Conservation (phyloP, 441 rosid species). For the Eugenia klotzschiana region DNA sequence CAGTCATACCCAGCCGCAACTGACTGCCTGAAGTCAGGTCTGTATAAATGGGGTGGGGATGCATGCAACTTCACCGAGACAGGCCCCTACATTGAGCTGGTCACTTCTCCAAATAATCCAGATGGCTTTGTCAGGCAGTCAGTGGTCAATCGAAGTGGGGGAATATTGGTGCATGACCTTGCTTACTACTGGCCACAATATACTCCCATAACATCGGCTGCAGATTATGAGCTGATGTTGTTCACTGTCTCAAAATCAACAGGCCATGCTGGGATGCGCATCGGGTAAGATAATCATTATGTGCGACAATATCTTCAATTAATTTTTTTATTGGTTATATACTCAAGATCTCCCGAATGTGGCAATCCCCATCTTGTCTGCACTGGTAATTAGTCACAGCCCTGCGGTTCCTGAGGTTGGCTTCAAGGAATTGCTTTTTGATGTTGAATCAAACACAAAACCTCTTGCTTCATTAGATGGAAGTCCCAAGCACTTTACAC, state of each 20-base stretch:
- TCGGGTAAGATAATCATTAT: conserved; percentile 38
- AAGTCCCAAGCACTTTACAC: neutral
- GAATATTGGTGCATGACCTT: conserved; percentile 66
- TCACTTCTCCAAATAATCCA: conserved; percentile 85
- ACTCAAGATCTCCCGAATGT: neutral
- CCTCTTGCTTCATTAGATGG: neutral
- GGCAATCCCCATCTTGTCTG: neutral
- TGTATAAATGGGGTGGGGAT: conserved; percentile 83
- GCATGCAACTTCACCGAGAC: conserved; percentile 35
- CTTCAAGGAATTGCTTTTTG: neutral
- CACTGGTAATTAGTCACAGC: neutral
- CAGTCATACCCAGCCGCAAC: conserved; percentile 76
- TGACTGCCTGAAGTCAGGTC: conserved; percentile 63
- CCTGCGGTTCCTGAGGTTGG: neutral
- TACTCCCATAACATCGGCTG: conserved; percentile 51
- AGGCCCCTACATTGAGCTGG: conserved; percentile 71
- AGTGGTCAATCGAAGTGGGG: conserved; percentile 52
- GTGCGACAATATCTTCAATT: neutral
- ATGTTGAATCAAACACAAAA: neutral
- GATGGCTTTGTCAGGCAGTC: conserved; percentile 58
- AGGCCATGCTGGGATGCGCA: conserved; percentile 89
- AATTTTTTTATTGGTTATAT: neutral
- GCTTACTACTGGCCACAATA: conserved; percentile 96
- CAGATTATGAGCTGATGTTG: conserved; percentile 64
- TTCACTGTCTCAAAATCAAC: conserved; percentile 78